These are phyloP conservation scores for Raphidocelis subcapitata DNA, from an alignment of 139 green algal species.

Conservation along the genomic window DNA sequence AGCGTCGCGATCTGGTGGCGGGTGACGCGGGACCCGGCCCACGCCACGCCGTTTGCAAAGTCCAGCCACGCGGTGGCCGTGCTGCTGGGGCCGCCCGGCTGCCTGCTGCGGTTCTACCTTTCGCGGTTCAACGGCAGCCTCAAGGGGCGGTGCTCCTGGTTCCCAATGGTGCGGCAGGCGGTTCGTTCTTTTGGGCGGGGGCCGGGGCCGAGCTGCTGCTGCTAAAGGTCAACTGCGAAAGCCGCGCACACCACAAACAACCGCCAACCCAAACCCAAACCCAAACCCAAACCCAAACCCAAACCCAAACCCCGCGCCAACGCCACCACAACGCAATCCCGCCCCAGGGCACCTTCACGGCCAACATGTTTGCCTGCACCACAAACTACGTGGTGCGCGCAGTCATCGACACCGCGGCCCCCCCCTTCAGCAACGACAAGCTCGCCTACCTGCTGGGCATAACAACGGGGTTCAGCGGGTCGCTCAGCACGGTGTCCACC, in stretches of 20 bases:
- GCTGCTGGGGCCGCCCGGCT: conserved; percentile 41
- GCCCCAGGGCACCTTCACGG: conserved; percentile 62
- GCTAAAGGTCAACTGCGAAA: background rate
- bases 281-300: background rate
- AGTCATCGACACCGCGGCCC: background rate
- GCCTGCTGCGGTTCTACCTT: conserved; percentile 62
- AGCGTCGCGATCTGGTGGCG: background rate
- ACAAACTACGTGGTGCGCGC: conserved; percentile 53
- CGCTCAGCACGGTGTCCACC: conserved; percentile 81
- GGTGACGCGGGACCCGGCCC: too few relatives aligned
- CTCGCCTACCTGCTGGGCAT: conserved; percentile 31
- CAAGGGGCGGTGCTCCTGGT: conserved; percentile 44
- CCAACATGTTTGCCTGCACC: conserved; percentile 65
- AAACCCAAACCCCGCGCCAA: background rate
- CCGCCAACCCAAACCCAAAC: background rate
- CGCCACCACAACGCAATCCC: background rate
- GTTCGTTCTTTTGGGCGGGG: background rate
- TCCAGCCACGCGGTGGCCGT: conserved; percentile 10
- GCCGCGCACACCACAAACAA: background rate
- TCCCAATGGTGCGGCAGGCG: conserved; percentile 31
- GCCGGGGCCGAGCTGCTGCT: background rate
- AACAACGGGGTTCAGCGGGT: conserved; percentile 60
- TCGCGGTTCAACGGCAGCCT: conserved; percentile 56
- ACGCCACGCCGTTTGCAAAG: too few relatives aligned
- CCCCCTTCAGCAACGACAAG: background rate